Conservation (phyloP, 257 asterid species). For the Mentha longifolia region DNA sequence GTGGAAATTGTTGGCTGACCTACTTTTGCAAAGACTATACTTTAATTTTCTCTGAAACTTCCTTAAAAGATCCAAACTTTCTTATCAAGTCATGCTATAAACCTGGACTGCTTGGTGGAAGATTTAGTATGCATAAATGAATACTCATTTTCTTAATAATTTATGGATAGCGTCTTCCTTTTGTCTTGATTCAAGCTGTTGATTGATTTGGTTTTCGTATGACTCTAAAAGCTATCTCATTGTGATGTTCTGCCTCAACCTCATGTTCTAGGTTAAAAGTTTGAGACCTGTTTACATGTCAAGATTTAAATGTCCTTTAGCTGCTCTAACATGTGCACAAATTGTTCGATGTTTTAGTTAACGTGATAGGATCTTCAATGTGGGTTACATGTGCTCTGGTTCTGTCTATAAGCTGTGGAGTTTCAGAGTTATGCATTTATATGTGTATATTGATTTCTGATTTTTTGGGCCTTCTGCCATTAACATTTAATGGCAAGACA, state of each 20-base stretch:
- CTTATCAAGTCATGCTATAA: neutral
- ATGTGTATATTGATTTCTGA: conserved; percentile 4
- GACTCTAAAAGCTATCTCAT: neutral
- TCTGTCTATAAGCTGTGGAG: neutral
- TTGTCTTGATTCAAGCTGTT: conserved; percentile 20
- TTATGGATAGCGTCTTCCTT: conserved; percentile 1
- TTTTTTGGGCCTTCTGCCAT: neutral
- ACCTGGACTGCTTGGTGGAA: neutral
- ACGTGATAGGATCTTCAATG: conserved; percentile 3
- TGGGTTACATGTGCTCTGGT: neutral
- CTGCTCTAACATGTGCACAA: neutral
- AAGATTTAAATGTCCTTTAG: neutral
- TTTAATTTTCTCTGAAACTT: conserved; percentile 4
- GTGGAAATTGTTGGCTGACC: conserved; percentile 39
- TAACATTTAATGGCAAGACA: neutral
- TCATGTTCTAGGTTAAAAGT: conserved; percentile 27
- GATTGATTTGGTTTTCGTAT: conserved; percentile 17
- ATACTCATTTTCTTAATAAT: neutral
- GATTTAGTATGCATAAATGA: too few species aligned
- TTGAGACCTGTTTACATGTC: neutral
- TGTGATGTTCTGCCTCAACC: conserved; percentile 3
- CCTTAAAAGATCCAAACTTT: neutral
- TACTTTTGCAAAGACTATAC: conserved; percentile 16
- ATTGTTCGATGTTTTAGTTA: conserved; percentile 15
- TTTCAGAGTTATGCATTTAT: conserved; percentile 4